Evolutionary conservation across 805 yeast genomes (phyloP).

Genomic region (Kluyveromyces dobzhanskii): DNA sequence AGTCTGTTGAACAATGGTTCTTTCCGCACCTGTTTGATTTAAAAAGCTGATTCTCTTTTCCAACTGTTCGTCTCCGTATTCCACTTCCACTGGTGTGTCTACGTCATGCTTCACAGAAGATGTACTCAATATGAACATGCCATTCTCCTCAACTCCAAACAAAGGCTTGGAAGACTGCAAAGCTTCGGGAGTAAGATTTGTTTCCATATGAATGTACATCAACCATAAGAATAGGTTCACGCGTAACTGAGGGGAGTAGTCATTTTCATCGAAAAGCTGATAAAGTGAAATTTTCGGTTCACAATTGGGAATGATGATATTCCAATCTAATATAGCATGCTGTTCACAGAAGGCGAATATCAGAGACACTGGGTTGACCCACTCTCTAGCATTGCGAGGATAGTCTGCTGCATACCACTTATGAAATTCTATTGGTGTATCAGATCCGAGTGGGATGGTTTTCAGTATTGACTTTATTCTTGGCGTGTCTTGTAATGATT

Average conservation of each 20-base stretch:
- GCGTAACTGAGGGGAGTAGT: constrained; percentile 54
- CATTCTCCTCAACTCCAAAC: constrained; percentile 10
- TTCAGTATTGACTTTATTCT: constrained; percentile 82
- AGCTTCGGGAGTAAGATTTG: constrained; percentile 47
- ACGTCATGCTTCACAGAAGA: constrained; percentile 16
- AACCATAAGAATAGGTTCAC: constrained; percentile 78
- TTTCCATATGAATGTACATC: constrained; percentile 70
- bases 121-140: constrained; percentile 11
- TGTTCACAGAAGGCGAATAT: constrained; percentile 66
- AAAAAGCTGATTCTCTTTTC: constrained; percentile 21
- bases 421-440: constrained; percentile 59
- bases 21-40: constrained; percentile 7
- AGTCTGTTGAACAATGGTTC: constrained; percentile 4
- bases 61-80: constrained; percentile 22
- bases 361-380: constrained; percentile 61
- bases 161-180: constrained; percentile 24
- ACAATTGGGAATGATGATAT: constrained; percentile 19
- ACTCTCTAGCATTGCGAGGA: constrained; percentile 35
- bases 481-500: constrained; percentile 91
- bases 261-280: constrained; percentile 62
- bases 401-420: constrained; percentile 43
- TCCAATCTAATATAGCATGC: constrained; percentile 41
- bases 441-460: constrained; percentile 27
- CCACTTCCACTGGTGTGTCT: constrained; percentile 23
- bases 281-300: constrained; percentile 38